phyloP scores from a whole-genome alignment of 2,329 filamentous ascomycete species.

The Colletotrichum nymphaeae region DNA sequence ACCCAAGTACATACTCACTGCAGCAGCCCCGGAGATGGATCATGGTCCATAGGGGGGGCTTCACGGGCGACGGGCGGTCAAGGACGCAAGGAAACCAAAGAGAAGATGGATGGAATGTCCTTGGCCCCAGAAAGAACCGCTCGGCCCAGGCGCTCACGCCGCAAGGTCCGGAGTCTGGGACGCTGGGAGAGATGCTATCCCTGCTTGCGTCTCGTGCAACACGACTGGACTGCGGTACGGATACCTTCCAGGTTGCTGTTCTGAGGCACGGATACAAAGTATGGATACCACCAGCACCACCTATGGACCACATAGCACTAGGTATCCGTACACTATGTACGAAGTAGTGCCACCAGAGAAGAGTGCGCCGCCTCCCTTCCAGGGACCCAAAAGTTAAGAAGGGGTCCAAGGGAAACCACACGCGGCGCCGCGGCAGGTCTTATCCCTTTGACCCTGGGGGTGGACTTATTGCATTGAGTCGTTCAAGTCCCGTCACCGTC shows the following conservation, averaged over 20 bases:
- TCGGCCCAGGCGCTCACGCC: conserved; percentile 37
- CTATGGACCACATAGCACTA: background rate
- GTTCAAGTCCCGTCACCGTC: conserved; percentile 8
- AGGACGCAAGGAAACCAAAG: conserved; percentile 26
- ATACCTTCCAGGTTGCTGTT: background rate
- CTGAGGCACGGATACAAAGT: background rate
- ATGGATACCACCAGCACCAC: background rate
- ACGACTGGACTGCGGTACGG: background rate
- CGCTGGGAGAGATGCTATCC: conserved; percentile 16
- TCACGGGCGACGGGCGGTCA: conserved; percentile 30
- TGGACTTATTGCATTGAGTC: conserved; percentile 22
- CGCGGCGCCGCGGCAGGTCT: background rate
- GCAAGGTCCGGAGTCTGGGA: conserved; percentile 32
- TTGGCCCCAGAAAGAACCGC: conserved; percentile 32
- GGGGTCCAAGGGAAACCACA: conserved; percentile 23
- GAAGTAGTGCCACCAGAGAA: background rate
- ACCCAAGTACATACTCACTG: background rate
- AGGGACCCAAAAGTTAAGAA: conserved; percentile 11
- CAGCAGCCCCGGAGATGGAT: background rate
- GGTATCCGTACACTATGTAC: background rate
- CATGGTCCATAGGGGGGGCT: no score
- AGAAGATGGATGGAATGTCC: conserved; percentile 38
- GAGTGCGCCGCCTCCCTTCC: background rate
- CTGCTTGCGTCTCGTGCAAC: conserved; percentile 35
- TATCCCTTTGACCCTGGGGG: conserved; percentile 8